Conservation (phyloP, 176 grass and related monocot species). For the Chloris gayana region DNA sequence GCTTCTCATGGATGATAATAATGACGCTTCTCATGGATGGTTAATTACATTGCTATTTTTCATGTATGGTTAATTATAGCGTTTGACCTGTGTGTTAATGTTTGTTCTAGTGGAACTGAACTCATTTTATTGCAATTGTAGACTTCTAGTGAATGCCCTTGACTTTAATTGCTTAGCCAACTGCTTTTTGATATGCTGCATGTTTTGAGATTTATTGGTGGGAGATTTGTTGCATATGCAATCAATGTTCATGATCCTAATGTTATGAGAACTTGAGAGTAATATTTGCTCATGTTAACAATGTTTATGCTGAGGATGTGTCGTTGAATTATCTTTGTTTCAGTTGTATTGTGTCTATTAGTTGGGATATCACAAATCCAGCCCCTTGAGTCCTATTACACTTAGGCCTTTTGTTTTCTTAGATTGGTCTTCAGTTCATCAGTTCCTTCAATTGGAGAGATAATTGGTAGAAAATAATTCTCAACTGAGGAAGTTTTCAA, state of each 20-base stretch:
- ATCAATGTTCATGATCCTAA: neutral
- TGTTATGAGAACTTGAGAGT: neutral
- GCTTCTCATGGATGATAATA: neutral
- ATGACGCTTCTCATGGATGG: neutral
- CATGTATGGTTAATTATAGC: neutral
- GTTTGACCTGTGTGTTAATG: neutral
- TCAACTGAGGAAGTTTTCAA: neutral
- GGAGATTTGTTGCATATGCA: neutral
- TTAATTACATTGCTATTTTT: neutral
- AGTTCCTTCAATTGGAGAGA: neutral
- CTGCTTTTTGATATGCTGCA: neutral
- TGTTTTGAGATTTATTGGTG: neutral
- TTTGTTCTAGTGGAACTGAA: neutral
- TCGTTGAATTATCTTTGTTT: neutral
- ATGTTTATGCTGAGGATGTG: neutral
- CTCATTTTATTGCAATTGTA: slow-evolving; percentile 1
- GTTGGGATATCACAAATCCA: neutral
- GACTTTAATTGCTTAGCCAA: slow-evolving; percentile 7
- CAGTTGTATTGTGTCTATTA: neutral
- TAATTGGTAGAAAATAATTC: neutral
- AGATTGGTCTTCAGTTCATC: slow-evolving; percentile 7
- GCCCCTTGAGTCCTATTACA: neutral
- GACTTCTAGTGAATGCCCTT: neutral
- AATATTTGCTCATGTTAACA: neutral
- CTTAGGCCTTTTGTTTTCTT: neutral